These are phyloP conservation scores for Pseudocercospora macadamiae DNA, from an alignment of 2,329 filamentous ascomycete species.

Conservation along the genomic window DNA sequence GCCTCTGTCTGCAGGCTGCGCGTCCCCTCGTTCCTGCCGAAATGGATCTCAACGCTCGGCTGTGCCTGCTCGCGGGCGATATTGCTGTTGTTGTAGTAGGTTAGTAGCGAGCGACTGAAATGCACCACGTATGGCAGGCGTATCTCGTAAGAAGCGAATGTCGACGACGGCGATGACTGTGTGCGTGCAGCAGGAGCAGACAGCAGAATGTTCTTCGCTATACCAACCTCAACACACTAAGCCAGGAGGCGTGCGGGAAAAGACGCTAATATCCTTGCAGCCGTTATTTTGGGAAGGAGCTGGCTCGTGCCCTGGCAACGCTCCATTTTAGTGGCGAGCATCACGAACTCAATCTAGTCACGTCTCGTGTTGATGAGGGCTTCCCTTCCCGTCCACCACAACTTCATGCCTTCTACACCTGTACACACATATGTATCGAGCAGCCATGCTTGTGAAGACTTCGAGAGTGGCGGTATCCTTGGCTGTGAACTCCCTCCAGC, in stretches of 20 bases:
- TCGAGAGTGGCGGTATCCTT: not conserved
- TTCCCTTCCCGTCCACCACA: no score
- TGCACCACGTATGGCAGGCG: not conserved
- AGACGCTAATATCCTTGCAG: not conserved
- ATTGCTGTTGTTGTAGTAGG: not conserved
- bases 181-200: not conserved
- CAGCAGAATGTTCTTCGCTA: not conserved
- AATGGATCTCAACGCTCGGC: slow-evolving; percentile 18
- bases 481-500: not conserved
- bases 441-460: not conserved
- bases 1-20: slow-evolving; percentile 23
- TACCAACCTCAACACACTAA: not conserved
- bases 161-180: not conserved
- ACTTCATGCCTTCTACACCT: not conserved
- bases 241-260: not conserved
- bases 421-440: no score
- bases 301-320: not conserved
- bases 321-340: not conserved
- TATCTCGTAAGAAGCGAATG: slow-evolving; percentile 7
- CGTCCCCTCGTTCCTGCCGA: slow-evolving; percentile 21
- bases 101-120: slow-evolving; percentile 13
- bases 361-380: not conserved
- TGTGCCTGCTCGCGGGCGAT: slow-evolving; percentile 8
- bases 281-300: not conserved
- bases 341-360: not conserved